Percentiles rank a stretch among this genome's conserved stretches.
Evolutionary conservation across 106 monocot genomes (phyloP).

Genomic region (Triglochin maritima): DNA sequence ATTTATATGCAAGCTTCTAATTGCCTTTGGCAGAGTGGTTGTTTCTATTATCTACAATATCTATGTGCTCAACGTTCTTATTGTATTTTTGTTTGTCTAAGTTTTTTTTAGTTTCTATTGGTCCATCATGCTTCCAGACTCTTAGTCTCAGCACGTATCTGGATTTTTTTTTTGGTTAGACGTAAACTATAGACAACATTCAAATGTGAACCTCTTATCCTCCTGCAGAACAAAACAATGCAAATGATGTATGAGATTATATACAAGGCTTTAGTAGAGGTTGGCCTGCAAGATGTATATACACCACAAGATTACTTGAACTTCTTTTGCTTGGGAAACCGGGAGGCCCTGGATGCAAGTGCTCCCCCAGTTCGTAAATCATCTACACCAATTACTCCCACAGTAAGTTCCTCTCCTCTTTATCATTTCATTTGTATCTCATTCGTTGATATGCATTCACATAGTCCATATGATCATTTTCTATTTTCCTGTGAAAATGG

Average conservation of each 20-base stretch:
- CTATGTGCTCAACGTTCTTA: no score
- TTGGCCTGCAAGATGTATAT: slow-evolving; percentile 49
- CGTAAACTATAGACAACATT: not conserved
- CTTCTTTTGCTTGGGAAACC: slow-evolving; percentile 92
- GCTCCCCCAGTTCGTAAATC: slow-evolving; percentile 5
- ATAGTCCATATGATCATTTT: slow-evolving; percentile 14
- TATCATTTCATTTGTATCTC: not conserved
- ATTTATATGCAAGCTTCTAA: no score
- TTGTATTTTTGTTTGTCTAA: no score
- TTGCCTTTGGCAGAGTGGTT: no score
- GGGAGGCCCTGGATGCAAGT: slow-evolving; percentile 38
- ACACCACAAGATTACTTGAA: slow-evolving; percentile 88
- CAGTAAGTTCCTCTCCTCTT: slow-evolving; percentile 20
- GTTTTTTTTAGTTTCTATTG: no score
- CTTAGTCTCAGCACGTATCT: no score
- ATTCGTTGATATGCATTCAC: no score
- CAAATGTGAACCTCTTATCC: slow-evolving; percentile 4
- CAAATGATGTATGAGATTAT: slow-evolving; percentile 97
- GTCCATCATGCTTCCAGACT: no score
- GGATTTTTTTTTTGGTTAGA: no score
- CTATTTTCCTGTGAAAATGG: no score
- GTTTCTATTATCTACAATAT: no score
- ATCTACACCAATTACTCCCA: slow-evolving; percentile 31
- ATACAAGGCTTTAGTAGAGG: slow-evolving; percentile 75
- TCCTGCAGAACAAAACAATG: slow-evolving; percentile 89